A percentile compares a stretch with the other conserved stretches of the same genome.
Conservation (phyloP, 1,284 basidiomycete genomes). For the Erythrobasidium hasegawianum region DNA sequence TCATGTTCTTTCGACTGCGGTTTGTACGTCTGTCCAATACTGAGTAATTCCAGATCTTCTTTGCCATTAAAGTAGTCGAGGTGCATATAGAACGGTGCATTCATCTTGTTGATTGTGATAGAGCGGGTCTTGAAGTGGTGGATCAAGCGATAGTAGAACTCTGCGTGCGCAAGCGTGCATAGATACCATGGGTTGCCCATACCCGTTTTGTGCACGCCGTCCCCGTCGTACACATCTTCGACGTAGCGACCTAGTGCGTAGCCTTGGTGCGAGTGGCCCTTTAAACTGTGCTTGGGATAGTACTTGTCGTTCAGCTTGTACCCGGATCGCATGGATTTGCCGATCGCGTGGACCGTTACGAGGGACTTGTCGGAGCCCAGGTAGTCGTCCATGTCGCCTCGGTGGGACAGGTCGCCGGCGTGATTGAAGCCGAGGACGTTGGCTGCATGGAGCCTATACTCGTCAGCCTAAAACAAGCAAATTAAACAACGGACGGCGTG, state of each 20-base stretch:
- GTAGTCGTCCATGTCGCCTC: constrained; percentile 8
- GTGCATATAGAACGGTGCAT: constrained; percentile 46
- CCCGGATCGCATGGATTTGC: constrained; percentile 35
- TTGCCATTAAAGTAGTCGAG: constrained; percentile 17
- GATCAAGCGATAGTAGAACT: constrained; percentile 48
- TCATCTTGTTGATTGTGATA: constrained; percentile 42
- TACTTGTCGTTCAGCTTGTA: constrained; percentile 50
- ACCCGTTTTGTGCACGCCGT: constrained; percentile 47
- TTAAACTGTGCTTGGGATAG: background rate
- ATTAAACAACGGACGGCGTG: too few species aligned
- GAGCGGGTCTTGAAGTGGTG: constrained; percentile 40
- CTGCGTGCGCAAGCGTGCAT: constrained; percentile 51
- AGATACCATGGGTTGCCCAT: constrained; percentile 53
- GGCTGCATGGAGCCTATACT: too few species aligned
- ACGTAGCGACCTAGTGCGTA: constrained; percentile 52
- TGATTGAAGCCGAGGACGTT: constrained; percentile 50
- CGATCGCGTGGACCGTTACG: constrained; percentile 20
- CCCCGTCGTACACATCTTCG: constrained; percentile 53
- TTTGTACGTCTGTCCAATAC: constrained; percentile 19
- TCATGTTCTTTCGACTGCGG: constrained; percentile 31
- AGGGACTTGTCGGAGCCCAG: constrained; percentile 32
- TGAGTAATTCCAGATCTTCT: constrained; percentile 7
- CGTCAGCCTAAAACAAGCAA: too few species aligned
- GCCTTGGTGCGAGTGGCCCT: constrained; percentile 37
- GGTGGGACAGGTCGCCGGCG: constrained; percentile 41